Base-by-base conservation (phyloP, 1,139 yeast genomes). In the Suhomyces panamericanus region DNA sequence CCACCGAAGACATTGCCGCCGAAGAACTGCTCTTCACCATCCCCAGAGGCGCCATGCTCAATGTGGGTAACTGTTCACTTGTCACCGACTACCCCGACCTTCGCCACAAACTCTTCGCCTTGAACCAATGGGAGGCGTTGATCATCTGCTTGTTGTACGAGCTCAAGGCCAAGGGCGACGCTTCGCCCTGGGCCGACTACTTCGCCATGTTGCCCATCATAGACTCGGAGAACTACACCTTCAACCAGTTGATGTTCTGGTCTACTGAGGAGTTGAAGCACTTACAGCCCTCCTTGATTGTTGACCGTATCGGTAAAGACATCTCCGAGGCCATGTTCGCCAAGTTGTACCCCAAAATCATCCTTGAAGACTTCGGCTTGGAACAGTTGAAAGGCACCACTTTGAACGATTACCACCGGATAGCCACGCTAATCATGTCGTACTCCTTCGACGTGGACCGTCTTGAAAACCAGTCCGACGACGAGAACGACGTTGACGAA, bases 171-270 rank as follows among this genome's bases (percentile, higher is more conserved):
- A 55, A 67, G 35, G 69, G 72, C 5, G 67, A 64, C 1, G 51
- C 64, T 10, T 80, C 87, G 40, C 69, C 65, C 31, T 91, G 96
- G 96, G 61, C 59, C 44, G 76, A 81, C 1, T 93, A 93, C 63
- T 80, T 89, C 49, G 69, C 77, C 30, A 79, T 90, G 0, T 69
- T 93, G 41, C 98, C 98, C 0, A 52, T 69, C 17, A 48, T 47
- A 14, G 73, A 69, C 38, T 40, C 42, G 6, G 55, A 57, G 14
- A 57, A 62, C 46, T 66, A 66, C 47, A 54, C 57, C 1, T 83
- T 87, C 60, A 76, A 83, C 56, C 87, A 85, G 39, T 77, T 91
- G 47, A 86, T 90, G 81, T 89, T 82, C 57, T 93, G 98, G 98
- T 53, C 55, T 2, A 78, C 76, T 0, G 66, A 64, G 2, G 83